Percentiles rank a stretch among this genome's conserved stretches.
These are phyloP conservation scores for Chenopodium formosanum DNA, from an alignment of 148 eudicot genomes.

Conservation along the genomic window DNA sequence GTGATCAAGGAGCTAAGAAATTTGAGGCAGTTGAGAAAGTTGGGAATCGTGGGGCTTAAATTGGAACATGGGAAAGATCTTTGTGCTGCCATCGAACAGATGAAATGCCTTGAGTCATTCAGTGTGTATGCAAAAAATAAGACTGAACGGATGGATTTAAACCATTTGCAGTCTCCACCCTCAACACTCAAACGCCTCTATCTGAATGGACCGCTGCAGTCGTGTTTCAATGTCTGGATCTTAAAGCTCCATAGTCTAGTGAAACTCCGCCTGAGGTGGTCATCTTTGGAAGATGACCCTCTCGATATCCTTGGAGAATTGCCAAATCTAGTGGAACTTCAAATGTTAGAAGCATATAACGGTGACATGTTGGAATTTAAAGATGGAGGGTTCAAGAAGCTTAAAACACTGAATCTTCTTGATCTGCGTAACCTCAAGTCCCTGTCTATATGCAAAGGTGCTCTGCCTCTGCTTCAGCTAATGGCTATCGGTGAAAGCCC, in stretches of 20 bases:
- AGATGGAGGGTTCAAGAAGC: no score
- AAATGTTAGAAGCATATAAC: no score
- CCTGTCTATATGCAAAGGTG: no score
- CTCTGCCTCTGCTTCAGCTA: no score
- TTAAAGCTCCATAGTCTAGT: neutral
- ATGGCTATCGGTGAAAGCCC: no score
- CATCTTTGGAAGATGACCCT: neutral
- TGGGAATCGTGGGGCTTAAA: conserved; percentile 21
- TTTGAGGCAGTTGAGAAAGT: neutral
- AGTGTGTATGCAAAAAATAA: neutral
- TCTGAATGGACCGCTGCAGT: conserved; percentile 9
- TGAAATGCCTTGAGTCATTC: conserved; percentile 17
- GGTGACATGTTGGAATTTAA: no score
- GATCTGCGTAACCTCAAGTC: no score
- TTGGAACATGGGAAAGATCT: conserved; percentile 4
- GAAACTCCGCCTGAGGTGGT: conserved; percentile 26
- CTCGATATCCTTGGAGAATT: no score
- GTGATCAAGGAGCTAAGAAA: neutral
- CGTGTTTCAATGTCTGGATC: neutral
- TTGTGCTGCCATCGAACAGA: conserved; percentile 8
- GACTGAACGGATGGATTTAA: neutral
- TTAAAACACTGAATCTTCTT: no score
- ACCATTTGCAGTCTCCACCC: neutral
- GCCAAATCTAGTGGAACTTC: no score
- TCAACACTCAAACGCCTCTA: conserved; percentile 14